Evolutionary conservation across 352 stramenopile species (phyloP).

Genomic region (Phytophthora citricola): DNA sequence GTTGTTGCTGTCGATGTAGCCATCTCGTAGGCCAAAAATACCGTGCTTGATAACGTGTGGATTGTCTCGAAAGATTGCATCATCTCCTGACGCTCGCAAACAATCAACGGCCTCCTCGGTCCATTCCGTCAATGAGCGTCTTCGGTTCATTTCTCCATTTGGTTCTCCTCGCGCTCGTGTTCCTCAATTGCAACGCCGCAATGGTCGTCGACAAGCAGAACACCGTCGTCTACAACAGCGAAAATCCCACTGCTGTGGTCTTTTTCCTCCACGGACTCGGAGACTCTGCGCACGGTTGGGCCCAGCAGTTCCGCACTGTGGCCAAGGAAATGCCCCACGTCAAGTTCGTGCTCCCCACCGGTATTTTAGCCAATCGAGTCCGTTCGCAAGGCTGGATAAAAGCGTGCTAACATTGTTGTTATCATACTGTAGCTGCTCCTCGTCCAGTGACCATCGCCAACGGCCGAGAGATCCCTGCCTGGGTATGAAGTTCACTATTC

Average conservation of each 20-base stretch:
- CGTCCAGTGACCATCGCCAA: constrained; percentile 94
- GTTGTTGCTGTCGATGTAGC: neutral
- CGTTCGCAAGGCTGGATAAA: too few species aligned
- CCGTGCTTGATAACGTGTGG: constrained; percentile 1
- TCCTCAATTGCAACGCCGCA: constrained; percentile 10
- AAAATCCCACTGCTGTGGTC: constrained; percentile 32
- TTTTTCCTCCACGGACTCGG: constrained; percentile 92
- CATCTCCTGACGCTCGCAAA: neutral
- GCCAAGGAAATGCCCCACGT: constrained; percentile 65
- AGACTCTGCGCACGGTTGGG: constrained; percentile 89
- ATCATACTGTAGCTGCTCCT: constrained; percentile 55
- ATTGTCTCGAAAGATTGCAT: constrained; percentile 14
- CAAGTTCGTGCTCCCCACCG: constrained; percentile 79
- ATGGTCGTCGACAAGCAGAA: constrained; percentile 46
- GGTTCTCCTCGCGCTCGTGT: constrained; percentile 11
- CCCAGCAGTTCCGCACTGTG: constrained; percentile 57
- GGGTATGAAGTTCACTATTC: constrained; percentile 47
- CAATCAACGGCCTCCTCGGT: neutral
- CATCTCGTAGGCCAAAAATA: neutral
- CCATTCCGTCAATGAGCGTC: constrained; percentile 18
- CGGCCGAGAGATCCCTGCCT: constrained; percentile 92
- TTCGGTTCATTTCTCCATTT: constrained; percentile 28
- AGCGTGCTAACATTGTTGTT: neutral
- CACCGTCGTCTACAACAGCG: constrained; percentile 35
- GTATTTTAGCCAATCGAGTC: constrained; percentile 19